These are phyloP conservation scores for Eleusine coracana DNA, from an alignment of 176 grass and related monocot genomes.

Conservation along the genomic window DNA sequence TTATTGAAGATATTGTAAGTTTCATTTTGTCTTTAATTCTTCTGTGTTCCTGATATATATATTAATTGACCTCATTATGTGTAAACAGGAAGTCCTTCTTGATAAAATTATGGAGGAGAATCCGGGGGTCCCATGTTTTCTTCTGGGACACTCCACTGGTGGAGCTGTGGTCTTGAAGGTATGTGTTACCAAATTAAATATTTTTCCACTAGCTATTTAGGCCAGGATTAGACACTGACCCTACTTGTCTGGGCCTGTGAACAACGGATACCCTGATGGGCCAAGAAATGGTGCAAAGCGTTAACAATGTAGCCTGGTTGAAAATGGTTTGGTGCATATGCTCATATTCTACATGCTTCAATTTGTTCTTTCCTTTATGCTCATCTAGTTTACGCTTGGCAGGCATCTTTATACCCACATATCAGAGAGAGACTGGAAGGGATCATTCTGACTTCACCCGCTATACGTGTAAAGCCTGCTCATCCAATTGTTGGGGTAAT, in stretches of 20 bases:
- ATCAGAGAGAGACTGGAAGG: slow-evolving; percentile 76
- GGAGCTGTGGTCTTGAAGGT: slow-evolving; percentile 96
- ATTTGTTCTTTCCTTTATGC: slow-evolving; percentile 3
- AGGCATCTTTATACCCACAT: slow-evolving; percentile 81
- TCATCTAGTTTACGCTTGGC: slow-evolving; percentile 40
- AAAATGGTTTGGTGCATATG: slow-evolving; percentile 53
- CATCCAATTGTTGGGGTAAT: slow-evolving; percentile 98
- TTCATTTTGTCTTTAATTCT: not conserved
- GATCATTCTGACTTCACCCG: slow-evolving; percentile 93
- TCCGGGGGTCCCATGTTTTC: slow-evolving; percentile 85
- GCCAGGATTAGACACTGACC: slow-evolving; percentile 58
- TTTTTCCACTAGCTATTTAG: slow-evolving; percentile 35
- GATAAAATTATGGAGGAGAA: slow-evolving; percentile 75
- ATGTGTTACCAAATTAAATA: slow-evolving; percentile 18
- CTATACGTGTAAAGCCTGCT: slow-evolving; percentile 88
- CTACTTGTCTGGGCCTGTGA: slow-evolving; percentile 59
- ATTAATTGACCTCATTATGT: slow-evolving; percentile 3
- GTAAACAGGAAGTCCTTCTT: slow-evolving; percentile 67
- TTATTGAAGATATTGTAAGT: slow-evolving; percentile 86
- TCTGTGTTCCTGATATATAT: not conserved
- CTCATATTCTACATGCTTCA: slow-evolving; percentile 33
- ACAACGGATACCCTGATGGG: slow-evolving; percentile 49
- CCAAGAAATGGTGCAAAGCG: slow-evolving; percentile 61
- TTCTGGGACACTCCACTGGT: slow-evolving; percentile 94
- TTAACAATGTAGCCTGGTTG: slow-evolving; percentile 53